Evolutionary conservation across 129 eudicot species (phyloP), one percentile per base, ranked within the genome.

Genomic region (Glebionis coronaria): DNA sequence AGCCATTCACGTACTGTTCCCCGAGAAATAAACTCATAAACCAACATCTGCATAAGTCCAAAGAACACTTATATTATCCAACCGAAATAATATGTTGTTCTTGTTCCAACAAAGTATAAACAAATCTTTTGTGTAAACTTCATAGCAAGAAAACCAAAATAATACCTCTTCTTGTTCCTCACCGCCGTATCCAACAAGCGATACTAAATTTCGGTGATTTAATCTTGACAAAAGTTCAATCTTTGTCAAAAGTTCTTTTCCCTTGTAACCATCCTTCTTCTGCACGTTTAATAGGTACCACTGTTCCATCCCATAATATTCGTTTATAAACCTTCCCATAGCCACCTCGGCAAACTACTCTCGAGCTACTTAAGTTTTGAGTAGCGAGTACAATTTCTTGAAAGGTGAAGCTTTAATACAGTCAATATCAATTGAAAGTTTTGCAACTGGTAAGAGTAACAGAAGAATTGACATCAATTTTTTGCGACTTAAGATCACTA

Each of bases 161-260:
- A 7, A 61, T 88, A 85, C 97, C 87, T 91, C 90, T 65, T 88
- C 98, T 2, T 65, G 84, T 76, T 76, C 81, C 69, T 88, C 96
- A 57, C 82, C 96, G 78, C 98, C 85, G 21, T 83, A 92, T 63
- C 98, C 96, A 15, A 88, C 47, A 66, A 92, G 85, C 8, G 95
- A 82, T 19, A 92, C 96, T 31, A 92, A 76, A 76, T 92, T 88
- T 14, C 95, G 83, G 28, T 92, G 96, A 80, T 92, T 96, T 71
- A 88, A 67, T 72, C 95, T 81, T 46, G 98, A 91, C 72, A 91
- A 74, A 67, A 91, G 59, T 56, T 85, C 87, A 19, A 92, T 92
- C 73, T 92, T 95, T 3, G 95, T 85, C 42, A 88, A 73, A 79
- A 92, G 88, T 72, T 92, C 95, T 67, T 89, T 86, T 61, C 79